Conservation (phyloP, 805 yeast genomes). For the Zygosaccharomyces pseudorouxii region DNA sequence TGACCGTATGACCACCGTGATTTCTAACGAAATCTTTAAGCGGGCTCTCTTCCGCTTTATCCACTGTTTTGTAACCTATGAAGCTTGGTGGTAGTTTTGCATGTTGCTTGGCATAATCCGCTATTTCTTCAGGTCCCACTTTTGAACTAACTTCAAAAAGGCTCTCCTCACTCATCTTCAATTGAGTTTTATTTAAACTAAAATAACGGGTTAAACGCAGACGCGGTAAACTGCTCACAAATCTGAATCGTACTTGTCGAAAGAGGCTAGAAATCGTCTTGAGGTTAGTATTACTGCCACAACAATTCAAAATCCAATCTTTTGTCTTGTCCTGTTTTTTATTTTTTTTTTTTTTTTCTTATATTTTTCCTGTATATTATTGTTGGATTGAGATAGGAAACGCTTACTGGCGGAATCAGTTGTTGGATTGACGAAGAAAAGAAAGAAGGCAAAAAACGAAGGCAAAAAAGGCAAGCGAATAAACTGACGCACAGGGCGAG, state of each 20-base stretch:
- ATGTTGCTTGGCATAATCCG: slow-evolving; percentile 35
- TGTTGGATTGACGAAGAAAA: slow-evolving; percentile 3
- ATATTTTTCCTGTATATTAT: background rate
- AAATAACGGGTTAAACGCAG: slow-evolving; percentile 5
- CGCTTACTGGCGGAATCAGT: background rate
- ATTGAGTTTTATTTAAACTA: background rate
- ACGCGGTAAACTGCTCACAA: slow-evolving; percentile 8
- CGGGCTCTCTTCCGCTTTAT: slow-evolving; percentile 66
- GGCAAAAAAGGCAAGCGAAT: background rate
- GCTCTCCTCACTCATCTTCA: slow-evolving; percentile 40
- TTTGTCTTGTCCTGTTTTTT: background rate
- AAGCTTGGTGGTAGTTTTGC: slow-evolving; percentile 62
- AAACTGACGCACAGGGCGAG: background rate
- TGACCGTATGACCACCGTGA: slow-evolving; percentile 93
- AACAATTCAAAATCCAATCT: background rate
- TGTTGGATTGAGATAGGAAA: background rate
- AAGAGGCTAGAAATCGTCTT: slow-evolving; percentile 6
- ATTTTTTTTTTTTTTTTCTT: background rate
- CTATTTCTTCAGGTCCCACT: slow-evolving; percentile 17
- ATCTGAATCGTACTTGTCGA: background rate
- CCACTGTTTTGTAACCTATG: slow-evolving; percentile 74
- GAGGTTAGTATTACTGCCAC: slow-evolving; percentile 3
- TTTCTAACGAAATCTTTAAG: slow-evolving; percentile 80
- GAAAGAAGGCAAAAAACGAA: background rate
- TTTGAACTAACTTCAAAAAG: slow-evolving; percentile 36